Base-by-base conservation (phyloP, 805 yeast species). In the Candida andamanensis region DNA sequence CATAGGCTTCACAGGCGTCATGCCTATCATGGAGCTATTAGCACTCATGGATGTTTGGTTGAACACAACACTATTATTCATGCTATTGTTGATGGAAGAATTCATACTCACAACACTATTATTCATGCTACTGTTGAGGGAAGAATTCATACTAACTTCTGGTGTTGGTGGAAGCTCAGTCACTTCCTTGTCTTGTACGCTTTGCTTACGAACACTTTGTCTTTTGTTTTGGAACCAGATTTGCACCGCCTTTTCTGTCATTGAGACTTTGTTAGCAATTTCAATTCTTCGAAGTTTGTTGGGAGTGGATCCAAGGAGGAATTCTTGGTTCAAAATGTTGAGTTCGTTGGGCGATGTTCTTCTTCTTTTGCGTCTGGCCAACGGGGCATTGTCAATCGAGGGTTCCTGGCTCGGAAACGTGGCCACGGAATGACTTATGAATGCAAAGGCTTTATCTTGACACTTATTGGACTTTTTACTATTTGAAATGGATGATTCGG, bases 231-330 rank as follows among this genome's bases (percentile, higher is more conserved):
- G 98, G 63, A 92, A 92, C 98, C 98, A 92, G 41, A 90, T 86
- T 63, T 92, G 98, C 21, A 92, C 95, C 2, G 97, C 95, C 56
- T 89, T 86, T 57, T 89, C 97, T n/a, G 90, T 77, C 97, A 92
- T 92, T 45, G 78, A 79, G 24, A 92, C 94, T 42, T 68, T 74
- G 18, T 63, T 57, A 4, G 97, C 95, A 43, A 92, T 84, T 42
- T 80, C 83, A 26, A 75, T 67, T 45, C 97, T 76, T 50, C 81
- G 71, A 27, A 70, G 60, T 54, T 80, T 81, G 52, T 82, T 80
- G 28, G 98, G 98, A 30, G 95, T 85, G 26, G 78, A 67, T 38
- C 95, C 87, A 29, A 63, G 52, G 30, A 70, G 70, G 50, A 90
- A 92, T 61, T 87, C 95, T 22, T 69, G 59, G 57, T 87, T 92